Conservation (phyloP, 2,329 filamentous ascomycete species). For the Nemania diffusa region DNA sequence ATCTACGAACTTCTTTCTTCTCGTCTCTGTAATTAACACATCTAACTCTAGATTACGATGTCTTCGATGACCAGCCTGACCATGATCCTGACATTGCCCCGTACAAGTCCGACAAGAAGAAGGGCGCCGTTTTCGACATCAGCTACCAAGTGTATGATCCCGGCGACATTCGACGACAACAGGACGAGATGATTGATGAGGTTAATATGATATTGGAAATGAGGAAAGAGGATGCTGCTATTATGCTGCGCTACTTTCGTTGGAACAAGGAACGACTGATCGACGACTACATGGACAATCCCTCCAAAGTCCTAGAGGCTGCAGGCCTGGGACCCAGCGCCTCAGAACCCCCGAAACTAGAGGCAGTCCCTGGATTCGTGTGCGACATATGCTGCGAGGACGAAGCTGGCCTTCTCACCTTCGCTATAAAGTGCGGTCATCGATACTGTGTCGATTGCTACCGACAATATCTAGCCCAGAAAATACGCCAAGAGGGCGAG, state of each 20-base stretch:
- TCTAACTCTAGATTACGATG: conserved; percentile 63
- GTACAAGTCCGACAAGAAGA: conserved; percentile 73
- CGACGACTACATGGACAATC: conserved; percentile 94
- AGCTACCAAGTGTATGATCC: conserved; percentile 85
- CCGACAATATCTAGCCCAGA: conserved; percentile 87
- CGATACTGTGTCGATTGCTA: conserved; percentile 95
- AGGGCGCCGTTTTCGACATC: conserved; percentile 81
- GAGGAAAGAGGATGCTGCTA: conserved; percentile 88
- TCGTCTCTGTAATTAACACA: conserved; percentile 1
- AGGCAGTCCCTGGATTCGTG: conserved; percentile 78
- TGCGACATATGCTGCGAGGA: conserved; percentile 99
- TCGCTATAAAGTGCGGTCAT: conserved; percentile 95
- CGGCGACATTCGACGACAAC: conserved; percentile 82
- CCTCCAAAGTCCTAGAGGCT: conserved; percentile 80
- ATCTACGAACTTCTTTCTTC: background rate
- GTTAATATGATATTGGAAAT: conserved; percentile 92
- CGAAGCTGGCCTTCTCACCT: conserved; percentile 77
- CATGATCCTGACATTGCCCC: conserved; percentile 63
- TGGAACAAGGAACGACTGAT: conserved; percentile 98
- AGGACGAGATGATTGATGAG: conserved; percentile 86
- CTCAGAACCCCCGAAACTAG: conserved; percentile 72
- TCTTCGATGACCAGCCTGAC: conserved; percentile 68
- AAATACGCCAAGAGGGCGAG: conserved; percentile 95
- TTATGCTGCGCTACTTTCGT: conserved; percentile 85
- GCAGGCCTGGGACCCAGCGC: conserved; percentile 80